Conservation (phyloP, 148 eudicot species). For the Fagopyrum homotropicum region DNA sequence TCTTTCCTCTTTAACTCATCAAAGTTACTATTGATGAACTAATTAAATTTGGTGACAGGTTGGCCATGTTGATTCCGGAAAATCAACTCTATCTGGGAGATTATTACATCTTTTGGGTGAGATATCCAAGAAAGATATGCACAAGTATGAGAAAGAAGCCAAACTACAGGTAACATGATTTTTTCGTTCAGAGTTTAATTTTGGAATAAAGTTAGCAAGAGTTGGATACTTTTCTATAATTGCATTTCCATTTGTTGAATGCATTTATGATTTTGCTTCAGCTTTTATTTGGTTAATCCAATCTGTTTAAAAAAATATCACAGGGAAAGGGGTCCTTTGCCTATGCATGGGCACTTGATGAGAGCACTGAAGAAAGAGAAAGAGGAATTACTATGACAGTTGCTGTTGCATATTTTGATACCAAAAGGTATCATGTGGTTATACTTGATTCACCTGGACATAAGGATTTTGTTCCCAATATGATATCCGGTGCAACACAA, state of each 20-base stretch:
- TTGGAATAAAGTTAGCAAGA: not conserved
- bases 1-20: not conserved
- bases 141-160: slow-evolving; percentile 85
- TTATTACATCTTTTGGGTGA: slow-evolving; percentile 74
- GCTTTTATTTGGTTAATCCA: slow-evolving; percentile 6
- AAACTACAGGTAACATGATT: slow-evolving; percentile 49
- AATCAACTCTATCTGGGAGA: slow-evolving; percentile 94
- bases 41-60: slow-evolving; percentile 35
- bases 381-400: slow-evolving; percentile 98
- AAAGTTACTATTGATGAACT: not conserved
- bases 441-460: slow-evolving; percentile 96
- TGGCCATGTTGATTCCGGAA: slow-evolving; percentile 99
- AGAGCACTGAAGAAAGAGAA: slow-evolving; percentile 96
- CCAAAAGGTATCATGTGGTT: slow-evolving; percentile 74
- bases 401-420: slow-evolving; percentile 91
- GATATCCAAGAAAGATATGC: slow-evolving; percentile 86
- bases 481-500: slow-evolving; percentile 98
- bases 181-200: not conserved
- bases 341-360: slow-evolving; percentile 97
- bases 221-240: not conserved
- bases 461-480: slow-evolving; percentile 96
- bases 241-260: not conserved
- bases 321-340: slow-evolving; percentile 99
- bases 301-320: slow-evolving; percentile 12
- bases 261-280: not conserved